Evolutionary conservation across 306 rosid species (phyloP), one percentile per base, ranked within the genome.

Genomic region (Cicer judaicum): DNA sequence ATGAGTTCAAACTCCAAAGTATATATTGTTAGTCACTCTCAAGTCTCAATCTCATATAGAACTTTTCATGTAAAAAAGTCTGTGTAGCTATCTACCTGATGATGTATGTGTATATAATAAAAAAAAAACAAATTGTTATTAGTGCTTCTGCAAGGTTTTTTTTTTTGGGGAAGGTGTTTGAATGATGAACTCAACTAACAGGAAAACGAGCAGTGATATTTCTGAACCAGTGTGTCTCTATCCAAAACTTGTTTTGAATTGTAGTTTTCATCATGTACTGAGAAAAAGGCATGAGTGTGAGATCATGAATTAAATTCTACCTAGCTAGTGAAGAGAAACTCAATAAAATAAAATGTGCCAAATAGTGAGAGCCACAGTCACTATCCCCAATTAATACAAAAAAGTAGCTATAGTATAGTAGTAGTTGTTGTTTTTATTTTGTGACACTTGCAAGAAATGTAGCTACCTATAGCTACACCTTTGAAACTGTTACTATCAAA

Each of bases 241-340:
- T 64, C 56, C 9, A 60, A 78, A 70, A 84, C 73, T 55, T 75
- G 72, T 77, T 81, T 82, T 83, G 82, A 85, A 84, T 75, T 77
- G 77, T 84, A 81, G 89, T 79, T 81, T 87, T 90, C 86, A 81
- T 73, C 86, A 71, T 82, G 77, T 80, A 80, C 85, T 52, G 48
- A 34, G 53, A 34, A 73, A 62, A 73, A 80, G 60, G 36, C 36
- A 29, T 29, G 36, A 38, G 41, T 10, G 82, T 72, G 39, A 46
- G 66, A 38, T 73, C 40, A 73, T 77, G 82, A 79, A 79, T 57
- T 18, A 55, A 55, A 55, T 55, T 55, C 38, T 55, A 0, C 62
- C 34, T 8, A 5, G 14, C 39, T 19, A 56, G 14, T 55, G 38
- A 18, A 7, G 36, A 29, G 36, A 29, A 4, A 2, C 59, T 78